Conservation (phyloP, 768 basidiomycete genomes). For the Favolaschia claudopus region DNA sequence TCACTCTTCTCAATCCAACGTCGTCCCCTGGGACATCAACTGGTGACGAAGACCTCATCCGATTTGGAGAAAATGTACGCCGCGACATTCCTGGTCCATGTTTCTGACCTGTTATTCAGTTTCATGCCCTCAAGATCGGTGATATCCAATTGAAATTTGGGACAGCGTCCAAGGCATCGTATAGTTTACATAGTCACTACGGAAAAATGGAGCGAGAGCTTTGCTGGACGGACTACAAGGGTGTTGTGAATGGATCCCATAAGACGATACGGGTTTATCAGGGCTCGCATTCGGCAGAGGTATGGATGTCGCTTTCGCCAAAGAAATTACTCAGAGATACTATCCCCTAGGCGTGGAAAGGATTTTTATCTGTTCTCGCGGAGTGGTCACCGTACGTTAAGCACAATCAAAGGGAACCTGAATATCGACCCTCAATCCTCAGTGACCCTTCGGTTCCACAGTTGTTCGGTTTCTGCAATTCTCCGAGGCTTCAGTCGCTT, state of each 20-base stretch:
- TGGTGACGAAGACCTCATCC: neutral
- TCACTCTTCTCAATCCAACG: neutral
- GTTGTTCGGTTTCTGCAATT: slow-evolving; percentile 6
- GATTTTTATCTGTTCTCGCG: neutral
- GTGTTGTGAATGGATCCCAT: neutral
- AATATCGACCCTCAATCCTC: too few species aligned
- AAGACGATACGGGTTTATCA: slow-evolving; percentile 6
- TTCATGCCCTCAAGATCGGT: neutral
- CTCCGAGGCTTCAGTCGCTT: neutral
- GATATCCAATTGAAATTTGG: slow-evolving; percentile 6
- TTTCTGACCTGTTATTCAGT: neutral
- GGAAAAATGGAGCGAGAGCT: neutral
- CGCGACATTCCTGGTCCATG: too few species aligned
- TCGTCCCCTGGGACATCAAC: neutral
- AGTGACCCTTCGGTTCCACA: neutral
- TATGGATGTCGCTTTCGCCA: neutral
- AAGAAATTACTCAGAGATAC: too few species aligned
- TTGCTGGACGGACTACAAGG: slow-evolving; percentile 6
- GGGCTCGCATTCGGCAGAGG: neutral
- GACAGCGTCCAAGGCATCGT: neutral
- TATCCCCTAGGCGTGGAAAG: slow-evolving; percentile 2
- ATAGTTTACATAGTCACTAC: neutral
- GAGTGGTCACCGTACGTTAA: slow-evolving; percentile 9
- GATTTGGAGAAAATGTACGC: neutral
- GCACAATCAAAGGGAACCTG: too few species aligned